Percentiles rank a stretch among this genome's conserved stretches.
Conservation (phyloP, 192 early-diverging fungal species). For the Backusella circina region DNA sequence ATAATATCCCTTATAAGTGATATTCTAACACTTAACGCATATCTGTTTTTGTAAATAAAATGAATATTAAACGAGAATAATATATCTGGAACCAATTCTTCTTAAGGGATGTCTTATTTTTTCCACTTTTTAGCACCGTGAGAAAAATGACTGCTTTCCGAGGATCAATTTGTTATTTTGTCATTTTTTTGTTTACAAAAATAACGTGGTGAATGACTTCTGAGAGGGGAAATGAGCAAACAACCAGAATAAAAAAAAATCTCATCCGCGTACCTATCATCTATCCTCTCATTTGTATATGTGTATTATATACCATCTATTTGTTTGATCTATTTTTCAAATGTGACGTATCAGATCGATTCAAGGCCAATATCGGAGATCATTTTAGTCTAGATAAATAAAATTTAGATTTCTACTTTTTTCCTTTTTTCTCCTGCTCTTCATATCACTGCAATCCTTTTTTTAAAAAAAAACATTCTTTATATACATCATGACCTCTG, state of each 20-base stretch:
- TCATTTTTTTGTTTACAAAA: neutral
- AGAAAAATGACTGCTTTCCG: constrained; percentile 1
- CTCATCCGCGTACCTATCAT: neutral
- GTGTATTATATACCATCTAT: neutral
- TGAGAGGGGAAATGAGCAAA: neutral
- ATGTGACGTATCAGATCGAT: neutral
- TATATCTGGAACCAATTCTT: neutral
- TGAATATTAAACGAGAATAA: neutral
- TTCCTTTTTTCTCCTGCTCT: neutral
- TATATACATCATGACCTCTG: neutral
- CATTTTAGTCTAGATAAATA: neutral
- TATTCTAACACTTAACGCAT: neutral
- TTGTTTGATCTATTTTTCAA: neutral
- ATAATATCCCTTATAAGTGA: neutral
- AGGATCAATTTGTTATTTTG: neutral
- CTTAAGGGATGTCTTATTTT: neutral
- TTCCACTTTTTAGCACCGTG: neutral
- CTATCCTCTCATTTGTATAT: neutral
- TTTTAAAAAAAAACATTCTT: neutral
- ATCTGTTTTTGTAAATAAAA: neutral
- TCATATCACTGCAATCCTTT: neutral
- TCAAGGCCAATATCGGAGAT: neutral
- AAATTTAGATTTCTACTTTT: neutral
- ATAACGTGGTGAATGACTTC: neutral
- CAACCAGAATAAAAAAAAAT: neutral